Base-by-base conservation (phyloP, 1,284 basidiomycete species). In the Sporisorium exsertum region DNA sequence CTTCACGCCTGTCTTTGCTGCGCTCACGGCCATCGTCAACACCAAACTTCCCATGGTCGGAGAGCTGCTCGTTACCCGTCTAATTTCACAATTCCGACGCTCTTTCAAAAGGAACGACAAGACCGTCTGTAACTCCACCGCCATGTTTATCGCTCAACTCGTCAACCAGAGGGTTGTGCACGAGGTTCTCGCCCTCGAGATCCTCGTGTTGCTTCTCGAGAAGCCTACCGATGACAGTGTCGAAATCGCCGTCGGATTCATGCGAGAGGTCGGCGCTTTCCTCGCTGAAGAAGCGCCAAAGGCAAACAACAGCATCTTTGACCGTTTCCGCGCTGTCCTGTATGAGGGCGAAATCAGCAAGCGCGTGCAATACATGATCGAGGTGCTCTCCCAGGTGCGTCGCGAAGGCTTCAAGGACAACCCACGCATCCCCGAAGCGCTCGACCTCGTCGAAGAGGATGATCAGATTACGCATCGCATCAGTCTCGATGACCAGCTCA, bases 351-450 rank as follows among this genome's bases (percentile, higher is more conserved):
- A 90, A 45, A 96, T 99, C 86, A 94, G 93, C 83, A 95, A 98
- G 83, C 91, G 97, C 77, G 94, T 97, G 27, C 96, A 99, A 85
- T 99, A 97, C 87, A 98, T 98, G 97, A 95, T 99, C 82, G 97
- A 99, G 87, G 96, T 99, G 5, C 77, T 85, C 0, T 77, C 78
- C 2, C 83, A 84, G 63, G 94, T 97, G 12, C 90, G 96, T 76
- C 96, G 97, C 87, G 97, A 99, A 88, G 94, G 93, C 86, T 99
- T 94, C 89, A 97, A 97, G 88, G 96, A 99, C 86, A 97, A 99
- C 85, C 95, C 95, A 22, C 91, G 93, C 72, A 87, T 99, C 50
- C 92, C 94, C 1, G 95, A 98, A 83, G 94, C 94, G 0, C 86
- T 99, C 81, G 97, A 99, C 84, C 87, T 99, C 33, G 97, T 99